A percentile compares a stretch with the other conserved stretches of the same genome.
phyloP scores from a whole-genome alignment of 108 stramenopile species.

The Nannochloropsis gaditana region DNA sequence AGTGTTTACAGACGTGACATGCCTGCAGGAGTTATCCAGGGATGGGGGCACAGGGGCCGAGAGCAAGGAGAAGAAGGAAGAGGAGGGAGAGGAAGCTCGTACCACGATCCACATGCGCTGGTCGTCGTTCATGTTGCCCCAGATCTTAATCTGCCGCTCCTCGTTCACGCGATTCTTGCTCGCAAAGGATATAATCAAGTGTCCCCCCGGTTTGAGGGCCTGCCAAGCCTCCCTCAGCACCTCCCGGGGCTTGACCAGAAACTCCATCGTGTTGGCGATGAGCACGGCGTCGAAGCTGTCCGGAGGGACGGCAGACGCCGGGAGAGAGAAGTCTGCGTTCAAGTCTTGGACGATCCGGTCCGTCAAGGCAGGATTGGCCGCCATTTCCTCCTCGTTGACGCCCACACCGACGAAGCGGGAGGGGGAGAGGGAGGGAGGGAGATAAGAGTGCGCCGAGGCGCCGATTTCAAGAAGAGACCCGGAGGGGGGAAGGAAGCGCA shows the following conservation, averaged over 20 bases:
- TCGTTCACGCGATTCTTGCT: conserved; percentile 43
- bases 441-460: conserved; percentile 33
- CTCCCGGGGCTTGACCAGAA: conserved; percentile 30
- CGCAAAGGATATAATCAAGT: conserved; percentile 41
- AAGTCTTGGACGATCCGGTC: conserved; percentile 37
- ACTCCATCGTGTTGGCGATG: conserved; percentile 39
- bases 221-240: conserved; percentile 42
- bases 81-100: background rate
- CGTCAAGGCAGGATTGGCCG: conserved; percentile 26
- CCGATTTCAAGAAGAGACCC: conserved; percentile 33
- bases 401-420: conserved; percentile 31
- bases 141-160: conserved; percentile 75
- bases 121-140: conserved; percentile 83
- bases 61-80: background rate
- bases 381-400: conserved; percentile 38
- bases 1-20: too few relatives aligned
- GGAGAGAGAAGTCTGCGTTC: conserved; percentile 24
- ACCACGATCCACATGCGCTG: conserved; percentile 91
- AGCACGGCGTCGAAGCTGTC: conserved; percentile 36
- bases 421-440: conserved; percentile 31
- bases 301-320: background rate
- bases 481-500: conserved; percentile 22
- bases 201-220: conserved; percentile 32
- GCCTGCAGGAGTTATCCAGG: background rate
- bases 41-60: background rate